phyloP scores from a whole-genome alignment of 108 stramenopile genomes.

The Nitzschia sp. region DNA sequence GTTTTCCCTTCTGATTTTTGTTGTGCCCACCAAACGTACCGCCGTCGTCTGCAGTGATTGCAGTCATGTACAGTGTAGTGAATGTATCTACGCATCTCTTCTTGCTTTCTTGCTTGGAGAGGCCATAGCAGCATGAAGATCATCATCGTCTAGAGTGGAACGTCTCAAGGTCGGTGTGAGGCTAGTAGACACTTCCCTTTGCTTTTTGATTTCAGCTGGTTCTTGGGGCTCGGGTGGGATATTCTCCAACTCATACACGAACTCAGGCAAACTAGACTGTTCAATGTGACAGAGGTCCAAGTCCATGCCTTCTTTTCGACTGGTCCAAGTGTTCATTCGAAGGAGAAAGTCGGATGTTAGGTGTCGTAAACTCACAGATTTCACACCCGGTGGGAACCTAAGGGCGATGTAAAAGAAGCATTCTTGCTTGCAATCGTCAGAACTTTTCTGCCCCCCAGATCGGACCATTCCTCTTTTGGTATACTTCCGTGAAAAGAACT shows the following conservation, averaged over 20 bases:
- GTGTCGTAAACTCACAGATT: conserved; percentile 53
- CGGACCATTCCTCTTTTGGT: conserved; percentile 12
- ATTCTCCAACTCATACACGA: conserved; percentile 1
- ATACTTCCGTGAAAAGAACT: conserved; percentile 53
- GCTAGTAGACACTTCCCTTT: not conserved
- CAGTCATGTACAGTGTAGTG: no score
- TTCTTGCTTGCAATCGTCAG: conserved; percentile 24
- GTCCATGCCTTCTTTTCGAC: conserved; percentile 67
- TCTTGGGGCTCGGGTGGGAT: not conserved
- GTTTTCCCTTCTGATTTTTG: no score
- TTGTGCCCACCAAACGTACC: no score
- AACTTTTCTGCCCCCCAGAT: not conserved
- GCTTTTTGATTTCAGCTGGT: not conserved
- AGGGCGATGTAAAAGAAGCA: conserved; percentile 66
- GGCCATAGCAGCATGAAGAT: not conserved
- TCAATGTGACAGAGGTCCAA: conserved; percentile 48
- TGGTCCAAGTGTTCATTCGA: conserved; percentile 69
- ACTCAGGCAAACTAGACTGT: conserved; percentile 46
- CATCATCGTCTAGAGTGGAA: conserved; percentile 5
- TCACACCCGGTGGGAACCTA: conserved; percentile 52
- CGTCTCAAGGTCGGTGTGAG: conserved; percentile 2
- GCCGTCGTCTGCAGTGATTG: no score
- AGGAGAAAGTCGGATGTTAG: conserved; percentile 56
- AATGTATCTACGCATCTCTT: not conserved
- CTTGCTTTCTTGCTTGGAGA: conserved; percentile 14